Base-by-base conservation (phyloP, 352 stramenopile species). In the Phytophthora syringae region DNA sequence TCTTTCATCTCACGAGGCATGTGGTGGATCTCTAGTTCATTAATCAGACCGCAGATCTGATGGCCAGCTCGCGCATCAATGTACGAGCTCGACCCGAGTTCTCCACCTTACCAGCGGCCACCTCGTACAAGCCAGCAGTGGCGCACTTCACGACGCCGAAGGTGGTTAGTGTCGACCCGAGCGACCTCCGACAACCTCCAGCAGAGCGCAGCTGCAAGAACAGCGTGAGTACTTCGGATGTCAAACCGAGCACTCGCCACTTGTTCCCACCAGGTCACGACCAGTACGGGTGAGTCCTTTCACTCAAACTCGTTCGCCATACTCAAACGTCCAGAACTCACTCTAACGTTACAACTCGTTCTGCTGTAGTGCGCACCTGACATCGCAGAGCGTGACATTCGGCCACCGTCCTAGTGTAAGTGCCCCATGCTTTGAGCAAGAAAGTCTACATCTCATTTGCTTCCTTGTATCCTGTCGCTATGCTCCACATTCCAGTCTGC, bases 401-500 rank as follows among this genome's bases (percentile, higher is more conserved):
- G 86, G 84, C 28, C 86, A 95, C 61, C 84, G 86, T 4, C 86
- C 83, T 42, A 64, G 75, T 60, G 80, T 89, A 78, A 27, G 64
- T 37, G n/a, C 20, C 16, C 20, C 22, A 10, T 20, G 10, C 7
- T 47, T 60, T 34, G 27, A 57, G 27, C 52, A 62, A 30, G 59
- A 70, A 32, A 56, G 60, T 37, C 56, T 51, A 15, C 16, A 39
- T 60, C 37, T 60, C 27, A 47, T 24, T 62, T 32, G 32, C 50
- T 64, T 22, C 55, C 37, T 44, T 40, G 40, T 12, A 61, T 63
- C 36, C 24, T 25, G 6, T 30, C 44, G 16, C 36, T 22, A 32
- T 66, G 28, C 5, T 16, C 21, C 12, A 51, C 69, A 7, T 59
- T 22, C n/a, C n/a, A 92, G 80, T 93, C 86, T 6, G 86, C 84